These are phyloP conservation scores for Pythium volutum DNA, from an alignment of 352 stramenopile species.

Conservation along the genomic window DNA sequence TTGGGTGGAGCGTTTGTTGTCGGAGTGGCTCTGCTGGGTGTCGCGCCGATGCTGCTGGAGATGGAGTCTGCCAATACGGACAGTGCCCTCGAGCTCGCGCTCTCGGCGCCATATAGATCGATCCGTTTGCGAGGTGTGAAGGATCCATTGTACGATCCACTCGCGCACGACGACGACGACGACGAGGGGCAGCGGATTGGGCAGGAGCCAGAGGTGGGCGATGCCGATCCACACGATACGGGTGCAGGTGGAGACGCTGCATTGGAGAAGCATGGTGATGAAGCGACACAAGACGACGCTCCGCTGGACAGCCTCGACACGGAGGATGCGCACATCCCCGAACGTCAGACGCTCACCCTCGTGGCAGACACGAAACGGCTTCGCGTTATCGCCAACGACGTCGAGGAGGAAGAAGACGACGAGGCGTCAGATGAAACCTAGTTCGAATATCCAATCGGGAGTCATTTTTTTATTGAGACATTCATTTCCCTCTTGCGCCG, in stretches of 20 bases:
- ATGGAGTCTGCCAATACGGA: background rate
- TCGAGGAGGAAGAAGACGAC: conserved; percentile 8
- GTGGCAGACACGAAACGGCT: background rate
- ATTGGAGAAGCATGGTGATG: background rate
- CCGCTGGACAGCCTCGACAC: background rate
- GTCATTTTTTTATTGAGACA: background rate
- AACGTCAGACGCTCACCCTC: background rate
- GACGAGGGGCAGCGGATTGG: background rate
- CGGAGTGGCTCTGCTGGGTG: conserved; percentile 12
- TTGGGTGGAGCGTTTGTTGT: conserved; percentile 19
- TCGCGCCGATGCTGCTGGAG: conserved; percentile 21
- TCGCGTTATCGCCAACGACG: background rate
- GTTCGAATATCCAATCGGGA: background rate
- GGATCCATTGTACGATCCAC: background rate
- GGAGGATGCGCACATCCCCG: background rate
- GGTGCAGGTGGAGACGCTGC: background rate
- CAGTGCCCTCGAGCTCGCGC: conserved; percentile 12
- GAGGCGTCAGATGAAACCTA: background rate
- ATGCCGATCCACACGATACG: conserved; percentile 12
- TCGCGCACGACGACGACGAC: conserved; percentile 1
- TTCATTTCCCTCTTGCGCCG: background rate
- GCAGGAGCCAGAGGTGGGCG: conserved; percentile 12
- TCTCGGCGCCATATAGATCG: conserved; percentile 20
- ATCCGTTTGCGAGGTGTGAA: conserved; percentile 9
- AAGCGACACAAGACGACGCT: background rate